A percentile compares a stretch with the other conserved stretches of the same genome.
Evolutionary conservation across 768 basidiomycete species (phyloP).

Genomic region (Pleurotus ostreatus): DNA sequence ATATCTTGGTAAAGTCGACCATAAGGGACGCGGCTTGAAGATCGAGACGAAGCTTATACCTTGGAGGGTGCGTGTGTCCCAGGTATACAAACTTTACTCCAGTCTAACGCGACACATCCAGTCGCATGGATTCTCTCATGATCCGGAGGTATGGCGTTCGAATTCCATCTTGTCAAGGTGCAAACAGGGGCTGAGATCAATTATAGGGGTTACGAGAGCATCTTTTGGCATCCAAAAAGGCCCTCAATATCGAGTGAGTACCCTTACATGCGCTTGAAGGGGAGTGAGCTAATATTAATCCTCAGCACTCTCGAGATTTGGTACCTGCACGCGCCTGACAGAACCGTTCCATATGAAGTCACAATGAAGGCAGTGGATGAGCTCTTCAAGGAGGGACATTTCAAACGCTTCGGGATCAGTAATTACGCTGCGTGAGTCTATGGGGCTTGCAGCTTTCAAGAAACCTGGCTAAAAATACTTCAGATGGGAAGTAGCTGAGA

Average conservation of each 20-base stretch:
- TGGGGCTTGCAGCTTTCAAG: neutral
- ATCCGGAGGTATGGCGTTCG: neutral
- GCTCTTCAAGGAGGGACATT: slow-evolving; percentile 53
- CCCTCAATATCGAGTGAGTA: slow-evolving; percentile 40
- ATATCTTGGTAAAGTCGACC: slow-evolving; percentile 45
- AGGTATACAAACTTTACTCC: neutral
- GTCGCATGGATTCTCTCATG: neutral
- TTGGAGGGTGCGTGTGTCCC: slow-evolving; percentile 14
- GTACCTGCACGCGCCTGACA: slow-evolving; percentile 62
- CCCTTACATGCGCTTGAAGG: slow-evolving; percentile 1
- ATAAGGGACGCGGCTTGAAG: slow-evolving; percentile 44
- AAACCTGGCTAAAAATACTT: neutral
- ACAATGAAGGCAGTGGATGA: slow-evolving; percentile 52
- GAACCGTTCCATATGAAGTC: slow-evolving; percentile 50
- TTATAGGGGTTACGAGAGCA: slow-evolving; percentile 39
- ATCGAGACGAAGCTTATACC: slow-evolving; percentile 62
- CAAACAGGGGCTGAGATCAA: slow-evolving; percentile 16
- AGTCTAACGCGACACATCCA: neutral
- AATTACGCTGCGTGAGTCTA: slow-evolving; percentile 48
- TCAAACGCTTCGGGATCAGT: slow-evolving; percentile 59
- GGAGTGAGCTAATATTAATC: neutral
- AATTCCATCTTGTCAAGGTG: too few species aligned
- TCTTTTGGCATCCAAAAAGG: slow-evolving; percentile 42
- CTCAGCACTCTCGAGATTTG: slow-evolving; percentile 42
- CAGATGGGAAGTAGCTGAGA: slow-evolving; percentile 35